Evolutionary conservation across 495 filamentous ascomycete genomes (phyloP).

Genomic region (Viridothelium virens): DNA sequence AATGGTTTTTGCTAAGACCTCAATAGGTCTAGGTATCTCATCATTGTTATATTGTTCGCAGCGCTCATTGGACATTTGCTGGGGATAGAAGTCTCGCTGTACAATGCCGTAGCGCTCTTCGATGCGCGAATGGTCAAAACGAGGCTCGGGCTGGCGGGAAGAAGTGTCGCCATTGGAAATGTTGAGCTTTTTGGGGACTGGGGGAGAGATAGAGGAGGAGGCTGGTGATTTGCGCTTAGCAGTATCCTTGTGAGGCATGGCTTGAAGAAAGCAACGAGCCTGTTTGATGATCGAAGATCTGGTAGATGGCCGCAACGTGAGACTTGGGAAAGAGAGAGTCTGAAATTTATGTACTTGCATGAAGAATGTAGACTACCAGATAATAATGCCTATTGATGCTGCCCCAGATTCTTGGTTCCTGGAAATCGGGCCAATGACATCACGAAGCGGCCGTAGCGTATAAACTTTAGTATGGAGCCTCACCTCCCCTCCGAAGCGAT

Average conservation of each 20-base stretch:
- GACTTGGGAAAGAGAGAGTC: too few relatives aligned
- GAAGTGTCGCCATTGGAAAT: background rate
- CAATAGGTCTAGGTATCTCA: slow-evolving; percentile 60
- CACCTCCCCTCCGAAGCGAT: too few relatives aligned
- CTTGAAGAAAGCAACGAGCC: too few relatives aligned
- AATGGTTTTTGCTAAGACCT: slow-evolving; percentile 28
- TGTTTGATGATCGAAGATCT: too few relatives aligned
- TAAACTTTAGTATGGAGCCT: too few relatives aligned
- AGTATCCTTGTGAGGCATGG: background rate
- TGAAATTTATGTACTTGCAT: too few relatives aligned
- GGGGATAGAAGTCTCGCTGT: slow-evolving; percentile 69
- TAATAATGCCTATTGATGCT: background rate
- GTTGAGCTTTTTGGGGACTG: background rate
- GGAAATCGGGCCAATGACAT: slow-evolving; percentile 1
- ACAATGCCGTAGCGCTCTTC: slow-evolving; percentile 32
- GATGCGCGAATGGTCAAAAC: slow-evolving; percentile 29
- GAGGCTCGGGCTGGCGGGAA: background rate
- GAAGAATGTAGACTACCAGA: background rate
- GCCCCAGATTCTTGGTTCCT: background rate
- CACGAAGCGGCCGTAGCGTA: background rate
- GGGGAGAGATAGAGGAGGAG: background rate
- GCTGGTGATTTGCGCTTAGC: slow-evolving; percentile 1
- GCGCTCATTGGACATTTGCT: slow-evolving; percentile 72
- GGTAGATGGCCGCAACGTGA: too few relatives aligned
- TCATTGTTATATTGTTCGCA: slow-evolving; percentile 62